phyloP scores from a whole-genome alignment of 1,284 basidiomycete species.

The Termitomyces sp. region DNA sequence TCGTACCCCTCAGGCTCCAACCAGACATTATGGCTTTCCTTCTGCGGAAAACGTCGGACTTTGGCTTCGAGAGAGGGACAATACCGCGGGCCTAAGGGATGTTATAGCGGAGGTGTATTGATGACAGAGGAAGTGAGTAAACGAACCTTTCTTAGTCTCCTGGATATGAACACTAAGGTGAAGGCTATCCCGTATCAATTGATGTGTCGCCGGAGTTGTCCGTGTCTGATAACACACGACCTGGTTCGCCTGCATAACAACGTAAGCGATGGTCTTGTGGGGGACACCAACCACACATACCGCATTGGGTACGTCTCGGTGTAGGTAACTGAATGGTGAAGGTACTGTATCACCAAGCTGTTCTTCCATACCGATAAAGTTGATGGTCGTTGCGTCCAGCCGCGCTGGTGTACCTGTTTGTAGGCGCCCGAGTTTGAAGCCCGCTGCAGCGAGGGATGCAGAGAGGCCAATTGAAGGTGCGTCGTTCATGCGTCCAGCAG shows the following conservation, averaged over 20 bases:
- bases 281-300: background rate
- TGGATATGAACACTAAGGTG: constrained; percentile 80
- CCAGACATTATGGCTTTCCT: constrained; percentile 75
- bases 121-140: background rate
- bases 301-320: constrained; percentile 34
- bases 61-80: constrained; percentile 90
- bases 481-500: constrained; percentile 80
- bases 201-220: constrained; percentile 72
- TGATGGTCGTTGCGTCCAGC: constrained; percentile 64
- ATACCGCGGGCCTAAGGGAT: constrained; percentile 70
- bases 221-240: constrained; percentile 69
- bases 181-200: constrained; percentile 67
- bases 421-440: constrained; percentile 77
- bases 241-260: constrained; percentile 58
- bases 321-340: constrained; percentile 57
- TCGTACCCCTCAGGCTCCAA: constrained; percentile 89
- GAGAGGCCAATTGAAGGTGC: constrained; percentile 73
- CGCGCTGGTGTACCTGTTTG: constrained; percentile 91
- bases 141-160: constrained; percentile 75
- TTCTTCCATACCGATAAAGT: constrained; percentile 52
- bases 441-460: constrained; percentile 65
- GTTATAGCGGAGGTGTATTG: background rate
- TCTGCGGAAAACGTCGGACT: constrained; percentile 73
- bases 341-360: constrained; percentile 63
- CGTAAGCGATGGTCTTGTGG: background rate